Evolutionary conservation across 805 yeast species (phyloP).

Genomic region (Candida cerambycidarum): DNA sequence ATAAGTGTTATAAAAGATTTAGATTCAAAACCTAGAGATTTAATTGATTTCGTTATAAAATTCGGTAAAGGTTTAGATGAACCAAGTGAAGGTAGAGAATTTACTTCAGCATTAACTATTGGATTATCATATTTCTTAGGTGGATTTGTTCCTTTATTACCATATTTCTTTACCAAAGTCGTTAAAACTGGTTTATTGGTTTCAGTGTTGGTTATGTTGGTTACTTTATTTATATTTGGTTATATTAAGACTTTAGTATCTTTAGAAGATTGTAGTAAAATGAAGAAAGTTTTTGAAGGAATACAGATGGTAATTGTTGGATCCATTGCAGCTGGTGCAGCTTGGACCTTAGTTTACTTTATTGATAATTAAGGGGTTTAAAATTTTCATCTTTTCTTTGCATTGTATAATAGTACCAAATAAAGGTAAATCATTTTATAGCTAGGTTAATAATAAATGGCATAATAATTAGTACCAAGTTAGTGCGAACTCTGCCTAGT

Average conservation of each 20-base stretch:
- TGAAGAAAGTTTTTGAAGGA: constrained; percentile 72
- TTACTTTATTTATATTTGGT: constrained; percentile 87
- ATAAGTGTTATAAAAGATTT: constrained; percentile 73
- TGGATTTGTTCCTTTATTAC: constrained; percentile 87
- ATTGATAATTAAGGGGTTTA: constrained; percentile 44
- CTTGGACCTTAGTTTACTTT: constrained; percentile 85
- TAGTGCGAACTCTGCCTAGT: too few species aligned
- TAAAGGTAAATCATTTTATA: background rate
- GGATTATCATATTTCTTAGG: constrained; percentile 89
- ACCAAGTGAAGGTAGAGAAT: constrained; percentile 89
- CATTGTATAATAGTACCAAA: background rate
- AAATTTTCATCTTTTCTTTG: background rate
- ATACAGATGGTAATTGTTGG: constrained; percentile 92
- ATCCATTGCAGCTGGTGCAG: constrained; percentile 96
- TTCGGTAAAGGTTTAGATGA: constrained; percentile 92
- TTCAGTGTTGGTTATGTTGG: constrained; percentile 76
- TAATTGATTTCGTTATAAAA: constrained; percentile 84
- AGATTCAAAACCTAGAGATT: constrained; percentile 70
- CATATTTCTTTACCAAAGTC: constrained; percentile 78
- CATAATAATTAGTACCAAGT: too few species aligned
- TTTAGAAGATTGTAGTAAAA: constrained; percentile 64
- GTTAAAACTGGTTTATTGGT: constrained; percentile 76
- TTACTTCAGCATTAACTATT: constrained; percentile 84
- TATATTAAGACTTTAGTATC: constrained; percentile 81
- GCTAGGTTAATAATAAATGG: too few species aligned